phyloP scores from a whole-genome alignment of 371 early-diverging fungal species.

The Racocetra persica region DNA sequence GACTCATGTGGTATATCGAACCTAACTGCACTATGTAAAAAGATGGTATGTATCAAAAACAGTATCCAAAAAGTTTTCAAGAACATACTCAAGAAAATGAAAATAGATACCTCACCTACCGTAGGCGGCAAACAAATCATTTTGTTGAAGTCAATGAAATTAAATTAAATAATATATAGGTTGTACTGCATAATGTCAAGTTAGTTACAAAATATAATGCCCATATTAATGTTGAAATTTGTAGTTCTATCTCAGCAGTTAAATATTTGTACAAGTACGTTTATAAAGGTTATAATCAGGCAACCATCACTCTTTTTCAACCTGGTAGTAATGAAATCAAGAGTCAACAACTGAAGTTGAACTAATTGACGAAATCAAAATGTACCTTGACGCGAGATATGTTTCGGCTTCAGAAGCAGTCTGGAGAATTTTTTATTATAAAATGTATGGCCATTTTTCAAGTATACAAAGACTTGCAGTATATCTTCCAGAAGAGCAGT shows the following conservation, averaged over 20 bases:
- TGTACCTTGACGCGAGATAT: slow-evolving; percentile 47
- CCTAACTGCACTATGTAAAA: neutral
- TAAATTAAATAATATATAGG: slow-evolving; percentile 47
- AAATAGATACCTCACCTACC: slow-evolving; percentile 43
- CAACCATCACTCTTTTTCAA: slow-evolving; percentile 52
- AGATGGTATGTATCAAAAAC: slow-evolving; percentile 45
- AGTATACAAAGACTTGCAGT: too few relatives aligned
- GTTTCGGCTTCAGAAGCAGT: slow-evolving; percentile 49
- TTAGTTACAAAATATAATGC: slow-evolving; percentile 52
- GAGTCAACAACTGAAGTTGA: neutral
- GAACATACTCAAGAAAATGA: slow-evolving; percentile 42
- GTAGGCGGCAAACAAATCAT: slow-evolving; percentile 16
- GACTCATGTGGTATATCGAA: slow-evolving; percentile 48
- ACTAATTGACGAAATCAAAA: slow-evolving; percentile 45
- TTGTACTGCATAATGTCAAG: slow-evolving; percentile 51
- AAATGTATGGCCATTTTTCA: slow-evolving; percentile 45
- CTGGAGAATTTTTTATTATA: slow-evolving; percentile 50
- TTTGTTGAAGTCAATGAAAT: slow-evolving; percentile 18
- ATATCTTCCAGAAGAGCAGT: slow-evolving; percentile 45
- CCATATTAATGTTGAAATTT: slow-evolving; percentile 45
- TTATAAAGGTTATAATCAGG: slow-evolving; percentile 49
- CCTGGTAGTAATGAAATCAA: slow-evolving; percentile 43
- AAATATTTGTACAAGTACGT: slow-evolving; percentile 47
- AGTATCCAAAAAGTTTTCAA: slow-evolving; percentile 44
- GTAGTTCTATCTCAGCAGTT: slow-evolving; percentile 47